These are phyloP conservation scores for Xylaria polymorpha DNA, from an alignment of 2,329 filamentous ascomycete genomes.

Conservation along the genomic window DNA sequence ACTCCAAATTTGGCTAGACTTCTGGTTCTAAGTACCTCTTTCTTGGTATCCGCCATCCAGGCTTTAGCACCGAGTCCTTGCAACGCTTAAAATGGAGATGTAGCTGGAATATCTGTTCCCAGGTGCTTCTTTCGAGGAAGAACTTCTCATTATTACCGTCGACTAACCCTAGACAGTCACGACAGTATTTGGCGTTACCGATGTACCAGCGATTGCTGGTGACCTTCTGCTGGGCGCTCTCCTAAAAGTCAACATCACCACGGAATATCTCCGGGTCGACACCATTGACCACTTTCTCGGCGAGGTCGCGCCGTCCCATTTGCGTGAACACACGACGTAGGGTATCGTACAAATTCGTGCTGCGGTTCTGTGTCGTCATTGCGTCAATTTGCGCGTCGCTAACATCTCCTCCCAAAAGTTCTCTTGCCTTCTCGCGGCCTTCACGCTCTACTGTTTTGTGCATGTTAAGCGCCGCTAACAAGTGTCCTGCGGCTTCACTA, in stretches of 20 bases:
- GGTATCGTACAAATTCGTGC: constrained; percentile 96
- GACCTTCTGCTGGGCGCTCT: not conserved
- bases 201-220: constrained; percentile 2
- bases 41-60: not conserved
- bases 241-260: constrained; percentile 86
- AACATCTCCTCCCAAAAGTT: constrained; percentile 75
- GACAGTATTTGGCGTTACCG: not conserved
- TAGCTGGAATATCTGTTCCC: constrained; percentile 18
- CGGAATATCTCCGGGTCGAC: constrained; percentile 93
- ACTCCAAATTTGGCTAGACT: constrained; percentile 4
- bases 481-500: constrained; percentile 90
- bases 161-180: not conserved
- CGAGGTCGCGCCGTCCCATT: constrained; percentile 90
- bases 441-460: constrained; percentile 92
- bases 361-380: constrained; percentile 94
- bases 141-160: not conserved
- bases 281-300: constrained; percentile 85
- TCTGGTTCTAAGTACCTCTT: constrained; percentile 3
- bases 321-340: constrained; percentile 93
- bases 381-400: constrained; percentile 81
- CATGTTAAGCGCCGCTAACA: constrained; percentile 92
- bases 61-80: not conserved
- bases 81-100: constrained; percentile 8
- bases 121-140: constrained; percentile 11
- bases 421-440: constrained; percentile 82